phyloP scores from a whole-genome alignment of 2,329 filamentous ascomycete species.

The Coniochaeta ligniaria region DNA sequence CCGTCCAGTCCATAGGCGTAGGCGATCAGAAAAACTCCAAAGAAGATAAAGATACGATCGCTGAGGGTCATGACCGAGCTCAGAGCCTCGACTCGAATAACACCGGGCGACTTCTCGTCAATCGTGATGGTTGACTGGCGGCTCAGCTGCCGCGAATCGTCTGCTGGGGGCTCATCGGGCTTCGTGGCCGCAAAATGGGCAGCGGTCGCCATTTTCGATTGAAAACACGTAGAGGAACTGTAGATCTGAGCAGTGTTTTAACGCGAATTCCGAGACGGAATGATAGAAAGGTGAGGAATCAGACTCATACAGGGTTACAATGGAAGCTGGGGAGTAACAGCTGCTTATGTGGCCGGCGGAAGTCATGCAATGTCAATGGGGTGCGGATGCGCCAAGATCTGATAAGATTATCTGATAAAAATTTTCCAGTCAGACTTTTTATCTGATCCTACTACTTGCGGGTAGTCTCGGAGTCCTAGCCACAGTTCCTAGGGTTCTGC shows the following conservation, averaged over 20 bases:
- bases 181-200: not conserved
- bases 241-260: not conserved
- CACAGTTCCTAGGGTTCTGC: no score
- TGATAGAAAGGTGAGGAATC: not conserved
- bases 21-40: slow-evolving; percentile 54
- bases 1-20: slow-evolving; percentile 59
- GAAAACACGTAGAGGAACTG: not conserved
- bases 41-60: slow-evolving; percentile 52
- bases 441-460: not conserved
- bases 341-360: not conserved
- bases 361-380: not conserved
- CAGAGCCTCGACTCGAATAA: slow-evolving; percentile 52
- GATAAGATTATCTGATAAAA: not conserved
- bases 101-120: slow-evolving; percentile 38
- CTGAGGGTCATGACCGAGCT: slow-evolving; percentile 39
- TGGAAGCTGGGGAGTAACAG: not conserved
- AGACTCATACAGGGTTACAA: not conserved
- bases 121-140: not conserved
- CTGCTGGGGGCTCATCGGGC: not conserved
- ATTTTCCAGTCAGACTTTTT: not conserved
- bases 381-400: not conserved
- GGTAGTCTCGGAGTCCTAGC: no score
- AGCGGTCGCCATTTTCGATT: not conserved
- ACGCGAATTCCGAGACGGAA: not conserved
- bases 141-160: not conserved